Conservation (phyloP, 768 basidiomycete species). For the Russula emetica region DNA sequence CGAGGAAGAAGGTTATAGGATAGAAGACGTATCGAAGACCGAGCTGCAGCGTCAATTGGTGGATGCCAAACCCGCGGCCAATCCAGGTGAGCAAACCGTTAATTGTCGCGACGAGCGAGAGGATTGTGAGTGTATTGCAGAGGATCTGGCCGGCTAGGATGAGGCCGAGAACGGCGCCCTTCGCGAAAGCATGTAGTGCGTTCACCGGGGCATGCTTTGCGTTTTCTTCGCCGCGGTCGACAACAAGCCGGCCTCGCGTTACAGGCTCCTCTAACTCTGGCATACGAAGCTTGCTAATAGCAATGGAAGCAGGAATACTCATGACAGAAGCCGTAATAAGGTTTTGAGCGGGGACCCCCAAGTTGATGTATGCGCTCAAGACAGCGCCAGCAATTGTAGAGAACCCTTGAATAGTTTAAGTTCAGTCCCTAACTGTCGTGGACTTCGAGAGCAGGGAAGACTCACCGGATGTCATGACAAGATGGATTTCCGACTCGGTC, state of each 20-base stretch:
- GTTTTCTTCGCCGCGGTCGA: constrained; percentile 65
- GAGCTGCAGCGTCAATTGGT: constrained; percentile 76
- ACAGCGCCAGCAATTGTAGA: constrained; percentile 92
- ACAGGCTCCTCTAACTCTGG: constrained; percentile 85
- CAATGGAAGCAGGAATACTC: constrained; percentile 92
- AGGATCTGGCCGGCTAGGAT: constrained; percentile 84
- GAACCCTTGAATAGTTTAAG: constrained; percentile 46
- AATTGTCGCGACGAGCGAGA: constrained; percentile 75
- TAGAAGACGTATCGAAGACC: constrained; percentile 85
- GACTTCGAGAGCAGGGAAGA: neutral
- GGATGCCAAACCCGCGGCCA: constrained; percentile 79
- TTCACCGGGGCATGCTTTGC: constrained; percentile 60
- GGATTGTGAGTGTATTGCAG: constrained; percentile 81
- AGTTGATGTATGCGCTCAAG: constrained; percentile 72
- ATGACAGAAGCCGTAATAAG: constrained; percentile 87
- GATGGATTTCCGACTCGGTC: constrained; percentile 80
- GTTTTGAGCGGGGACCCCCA: constrained; percentile 76
- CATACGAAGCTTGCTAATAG: constrained; percentile 82
- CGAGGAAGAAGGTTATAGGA: constrained; percentile 76
- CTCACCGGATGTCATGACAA: constrained; percentile 80
- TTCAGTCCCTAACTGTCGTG: neutral
- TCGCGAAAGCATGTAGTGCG: constrained; percentile 82
- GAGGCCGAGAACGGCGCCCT: constrained; percentile 80
- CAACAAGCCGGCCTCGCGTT: constrained; percentile 73
- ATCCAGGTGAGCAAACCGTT: constrained; percentile 89